A percentile compares a stretch with the other conserved stretches of the same genome.
These are phyloP conservation scores for Datura wrightii DNA, from an alignment of 257 asterid species.

Conservation along the genomic window DNA sequence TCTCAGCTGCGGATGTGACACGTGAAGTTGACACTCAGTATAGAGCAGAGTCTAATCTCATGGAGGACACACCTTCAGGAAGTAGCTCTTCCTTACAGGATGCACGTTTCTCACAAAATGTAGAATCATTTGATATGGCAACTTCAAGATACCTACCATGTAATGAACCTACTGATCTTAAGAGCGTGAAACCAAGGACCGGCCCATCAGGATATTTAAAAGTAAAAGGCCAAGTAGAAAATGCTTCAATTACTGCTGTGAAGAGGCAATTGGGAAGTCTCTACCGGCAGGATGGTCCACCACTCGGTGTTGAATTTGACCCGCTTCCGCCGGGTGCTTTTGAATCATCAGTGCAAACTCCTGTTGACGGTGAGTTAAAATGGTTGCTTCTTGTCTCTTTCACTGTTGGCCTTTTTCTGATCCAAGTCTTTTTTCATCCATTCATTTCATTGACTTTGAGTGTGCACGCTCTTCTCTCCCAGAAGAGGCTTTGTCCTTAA, in stretches of 20 bases:
- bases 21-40: constrained; percentile 54
- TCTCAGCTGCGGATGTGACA: constrained; percentile 59
- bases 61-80: constrained; percentile 75
- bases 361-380: constrained; percentile 51
- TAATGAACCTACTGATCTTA: constrained; percentile 49
- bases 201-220: constrained; percentile 98
- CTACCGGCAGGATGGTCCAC: constrained; percentile 85
- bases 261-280: constrained; percentile 86
- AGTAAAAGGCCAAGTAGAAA: constrained; percentile 79
- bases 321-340: constrained; percentile 86
- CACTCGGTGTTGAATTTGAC: constrained; percentile 85
- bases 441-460: constrained; percentile 19
- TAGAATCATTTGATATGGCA: constrained; percentile 47
- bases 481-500: background rate
- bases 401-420: background rate
- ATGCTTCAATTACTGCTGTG: constrained; percentile 79
- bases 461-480: constrained; percentile 10
- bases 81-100: constrained; percentile 68
- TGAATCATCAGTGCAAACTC: constrained; percentile 56
- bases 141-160: constrained; percentile 58
- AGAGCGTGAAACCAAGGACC: constrained; percentile 57
- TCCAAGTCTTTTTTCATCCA: background rate
- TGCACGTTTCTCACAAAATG: constrained; percentile 48
- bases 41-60: constrained; percentile 47
- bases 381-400: constrained; percentile 23